Evolutionary conservation across 139 green algal species (phyloP), one percentile per base, ranked within the genome.

Genomic region (Tetraselmis chui): DNA sequence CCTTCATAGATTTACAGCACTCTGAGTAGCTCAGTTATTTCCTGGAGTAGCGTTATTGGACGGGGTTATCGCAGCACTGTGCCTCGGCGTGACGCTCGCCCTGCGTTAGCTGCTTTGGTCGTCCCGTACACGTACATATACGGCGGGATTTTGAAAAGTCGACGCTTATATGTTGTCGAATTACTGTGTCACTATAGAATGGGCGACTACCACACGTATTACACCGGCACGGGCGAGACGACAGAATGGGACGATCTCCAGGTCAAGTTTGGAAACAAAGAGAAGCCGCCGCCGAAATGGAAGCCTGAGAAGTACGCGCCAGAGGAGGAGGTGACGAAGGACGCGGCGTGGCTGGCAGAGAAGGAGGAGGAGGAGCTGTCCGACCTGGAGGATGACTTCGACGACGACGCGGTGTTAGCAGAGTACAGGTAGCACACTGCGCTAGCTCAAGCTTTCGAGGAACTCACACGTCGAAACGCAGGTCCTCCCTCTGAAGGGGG

Each of bases 241-340:
- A 97, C 94, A 0, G 83, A 97, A 79, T 97, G 94, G 94, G 92
- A 96, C 28, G 93, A 97, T 77, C 89, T 97, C 27, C 94, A 97
- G 28, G 27, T 31, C 76, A 91, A 88, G 32, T 80, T 92, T 2
- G 92, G 94, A 77, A 97, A 97, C 85, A 80, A 92, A 30, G 85
- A 92, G 0, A 80, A 85, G 25, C 91, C 91, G 76, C 83, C 89
- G 5, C 84, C 89, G 22, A 77, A 82, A 0, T 91, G 86, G 87
- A 94, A 93, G 78, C 89, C 93, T 11, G 88, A 92, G 0, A 76
- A 84, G 0, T 96, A 87, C 58, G 80, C 78, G 1, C 88, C 92
- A 1, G 86, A 92, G 45, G 83, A 76, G 25, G 89, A 92, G 78
- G 74, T 80, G 26, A 84, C 58, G 59, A 88, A 85, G 29, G 86